Evolutionary conservation across 2,329 filamentous ascomycete species (phyloP).

Genomic region (Fusarium decemcellulare): DNA sequence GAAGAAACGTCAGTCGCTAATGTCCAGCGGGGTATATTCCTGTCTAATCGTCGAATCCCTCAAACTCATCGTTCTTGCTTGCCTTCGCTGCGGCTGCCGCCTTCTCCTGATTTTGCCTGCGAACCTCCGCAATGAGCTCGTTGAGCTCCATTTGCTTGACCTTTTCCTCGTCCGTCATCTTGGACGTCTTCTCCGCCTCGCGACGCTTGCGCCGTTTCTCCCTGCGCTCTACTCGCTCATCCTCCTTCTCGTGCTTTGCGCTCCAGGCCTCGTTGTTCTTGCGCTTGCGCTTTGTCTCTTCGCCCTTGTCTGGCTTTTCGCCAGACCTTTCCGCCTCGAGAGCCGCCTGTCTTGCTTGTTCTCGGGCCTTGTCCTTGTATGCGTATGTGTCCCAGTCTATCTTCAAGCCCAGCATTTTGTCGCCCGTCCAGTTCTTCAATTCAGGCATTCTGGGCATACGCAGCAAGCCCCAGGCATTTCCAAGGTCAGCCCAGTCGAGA

Average conservation of each 20-base stretch:
- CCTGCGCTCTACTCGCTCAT: slow-evolving; percentile 71
- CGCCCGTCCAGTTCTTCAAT: slow-evolving; percentile 79
- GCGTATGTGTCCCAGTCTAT: slow-evolving; percentile 78
- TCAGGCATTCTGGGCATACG: slow-evolving; percentile 96
- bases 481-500: slow-evolving; percentile 88
- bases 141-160: slow-evolving; percentile 74
- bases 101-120: slow-evolving; percentile 67
- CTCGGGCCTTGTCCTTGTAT: slow-evolving; percentile 80
- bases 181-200: slow-evolving; percentile 73
- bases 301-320: slow-evolving; percentile 54
- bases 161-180: slow-evolving; percentile 80
- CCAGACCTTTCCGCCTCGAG: slow-evolving; percentile 64
- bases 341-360: slow-evolving; percentile 73
- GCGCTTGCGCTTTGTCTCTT: slow-evolving; percentile 68
- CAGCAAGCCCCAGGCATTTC: slow-evolving; percentile 87
- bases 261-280: slow-evolving; percentile 81
- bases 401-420: slow-evolving; percentile 72
- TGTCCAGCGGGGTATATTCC: slow-evolving; percentile 45
- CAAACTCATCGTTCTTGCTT: slow-evolving; percentile 66
- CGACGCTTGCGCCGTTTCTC: slow-evolving; percentile 76
- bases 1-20: background rate
- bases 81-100: slow-evolving; percentile 48
- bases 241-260: slow-evolving; percentile 76
- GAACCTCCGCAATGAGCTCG: slow-evolving; percentile 74
- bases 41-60: slow-evolving; percentile 68